phyloP scores from a whole-genome alignment of 2,329 filamentous ascomycete genomes.

The Cordyceps javanica region DNA sequence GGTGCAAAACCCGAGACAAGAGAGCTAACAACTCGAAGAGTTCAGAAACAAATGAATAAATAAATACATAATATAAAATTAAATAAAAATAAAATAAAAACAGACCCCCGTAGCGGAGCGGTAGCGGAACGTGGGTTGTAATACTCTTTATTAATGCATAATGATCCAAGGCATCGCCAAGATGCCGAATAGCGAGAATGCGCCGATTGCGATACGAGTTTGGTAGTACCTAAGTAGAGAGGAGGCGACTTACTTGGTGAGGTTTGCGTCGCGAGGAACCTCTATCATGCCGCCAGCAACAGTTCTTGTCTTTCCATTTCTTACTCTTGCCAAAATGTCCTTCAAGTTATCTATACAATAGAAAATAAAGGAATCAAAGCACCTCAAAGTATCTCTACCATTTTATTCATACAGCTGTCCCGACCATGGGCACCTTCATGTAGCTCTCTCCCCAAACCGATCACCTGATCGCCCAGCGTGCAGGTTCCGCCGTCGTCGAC shows the following conservation, averaged over 20 bases:
- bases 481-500: background rate
- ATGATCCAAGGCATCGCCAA: background rate
- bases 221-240: no score
- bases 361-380: background rate
- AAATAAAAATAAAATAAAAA: no score
- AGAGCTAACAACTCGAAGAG: no score
- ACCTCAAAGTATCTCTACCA: background rate
- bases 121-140: no score
- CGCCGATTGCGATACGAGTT: background rate
- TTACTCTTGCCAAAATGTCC: no score
- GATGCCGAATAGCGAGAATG: conserved; percentile 9
- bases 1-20: no score
- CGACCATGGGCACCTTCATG: no score
- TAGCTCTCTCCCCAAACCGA: background rate
- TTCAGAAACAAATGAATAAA: no score
- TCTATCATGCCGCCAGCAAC: background rate
- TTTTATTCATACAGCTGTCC: no score
- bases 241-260: background rate
- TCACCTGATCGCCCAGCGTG: conserved; percentile 9
- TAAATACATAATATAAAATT: no score
- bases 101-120: conserved; percentile 13
- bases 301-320: no score
- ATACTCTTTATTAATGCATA: background rate
- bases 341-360: no score
- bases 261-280: background rate